phyloP scores from a whole-genome alignment of 768 basidiomycete species.

The Austroboletus festivus region DNA sequence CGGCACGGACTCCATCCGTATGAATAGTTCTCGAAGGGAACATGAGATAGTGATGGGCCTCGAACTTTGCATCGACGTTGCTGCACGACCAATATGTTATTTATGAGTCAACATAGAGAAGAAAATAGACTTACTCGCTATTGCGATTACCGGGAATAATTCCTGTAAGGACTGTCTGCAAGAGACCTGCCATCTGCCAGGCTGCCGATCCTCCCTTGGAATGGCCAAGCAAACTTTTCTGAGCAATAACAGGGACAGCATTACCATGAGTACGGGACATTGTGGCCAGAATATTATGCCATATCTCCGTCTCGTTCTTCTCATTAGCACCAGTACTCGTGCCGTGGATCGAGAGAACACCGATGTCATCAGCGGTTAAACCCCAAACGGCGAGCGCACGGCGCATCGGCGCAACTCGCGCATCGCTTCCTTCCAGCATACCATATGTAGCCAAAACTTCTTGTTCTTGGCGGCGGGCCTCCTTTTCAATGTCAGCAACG shows the following conservation, averaged over 20 bases:
- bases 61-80: constrained; percentile 92
- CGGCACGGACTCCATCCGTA: constrained; percentile 88
- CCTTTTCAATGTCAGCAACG: constrained; percentile 81
- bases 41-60: constrained; percentile 85
- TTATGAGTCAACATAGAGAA: background rate
- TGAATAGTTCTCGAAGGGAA: constrained; percentile 97
- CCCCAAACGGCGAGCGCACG: constrained; percentile 98
- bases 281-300: constrained; percentile 91
- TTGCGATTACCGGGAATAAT: constrained; percentile 95
- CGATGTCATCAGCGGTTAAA: constrained; percentile 88
- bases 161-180: constrained; percentile 82
- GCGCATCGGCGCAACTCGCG: constrained; percentile 85
- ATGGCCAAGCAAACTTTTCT: constrained; percentile 96
- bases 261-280: constrained; percentile 91
- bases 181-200: constrained; percentile 92
- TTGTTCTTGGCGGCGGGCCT: constrained; percentile 89
- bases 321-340: constrained; percentile 90
- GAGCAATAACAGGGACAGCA: constrained; percentile 95
- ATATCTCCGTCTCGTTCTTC: constrained; percentile 96
- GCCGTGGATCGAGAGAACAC: constrained; percentile 85
- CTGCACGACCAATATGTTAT: constrained; percentile 35
- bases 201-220: constrained; percentile 99
- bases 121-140: constrained; percentile 69
- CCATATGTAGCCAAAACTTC: constrained; percentile 92
- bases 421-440: constrained; percentile 88